Percentiles rank a stretch among this genome's conserved stretches.
Evolutionary conservation across 495 filamentous ascomycete species (phyloP).

Genomic region (Hypoxylon lienhwacheense): DNA sequence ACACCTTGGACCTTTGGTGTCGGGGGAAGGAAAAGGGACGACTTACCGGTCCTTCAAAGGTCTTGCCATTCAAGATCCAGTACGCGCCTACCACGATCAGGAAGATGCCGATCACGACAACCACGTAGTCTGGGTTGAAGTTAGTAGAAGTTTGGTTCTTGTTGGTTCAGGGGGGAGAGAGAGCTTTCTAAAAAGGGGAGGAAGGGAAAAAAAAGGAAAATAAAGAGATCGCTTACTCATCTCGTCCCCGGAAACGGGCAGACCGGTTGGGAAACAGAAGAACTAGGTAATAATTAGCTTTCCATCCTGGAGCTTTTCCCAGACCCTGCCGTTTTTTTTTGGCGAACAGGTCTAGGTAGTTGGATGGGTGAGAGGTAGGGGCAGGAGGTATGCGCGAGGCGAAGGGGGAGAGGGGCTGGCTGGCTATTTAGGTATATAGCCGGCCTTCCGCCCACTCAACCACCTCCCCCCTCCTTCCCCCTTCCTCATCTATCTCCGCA

Average conservation of each 20-base stretch:
- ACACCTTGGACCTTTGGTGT: too few species aligned
- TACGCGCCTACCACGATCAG: conserved; percentile 34
- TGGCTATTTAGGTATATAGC: too few species aligned
- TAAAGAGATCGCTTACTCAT: conserved; percentile 33
- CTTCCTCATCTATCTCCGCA: not conserved
- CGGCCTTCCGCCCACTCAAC: too few species aligned
- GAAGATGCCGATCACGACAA: conserved; percentile 43
- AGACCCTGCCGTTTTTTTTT: too few species aligned
- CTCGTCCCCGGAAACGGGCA: conserved; percentile 34
- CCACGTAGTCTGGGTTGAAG: conserved; percentile 35
- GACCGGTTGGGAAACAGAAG: conserved; percentile 39
- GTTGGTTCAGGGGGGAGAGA: not conserved
- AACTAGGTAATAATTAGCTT: conserved; percentile 29
- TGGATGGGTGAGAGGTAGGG: too few species aligned
- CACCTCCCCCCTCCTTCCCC: not conserved
- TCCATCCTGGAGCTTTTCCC: too few species aligned
- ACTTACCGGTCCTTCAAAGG: conserved; percentile 41
- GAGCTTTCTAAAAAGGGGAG: not conserved
- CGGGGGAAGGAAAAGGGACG: not conserved
- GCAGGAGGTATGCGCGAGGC: too few species aligned
- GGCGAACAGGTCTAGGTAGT: too few species aligned
- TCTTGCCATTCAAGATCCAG: conserved; percentile 35
- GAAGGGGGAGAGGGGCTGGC: too few species aligned
- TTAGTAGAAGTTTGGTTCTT: conserved; percentile 7
- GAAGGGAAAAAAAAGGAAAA: not conserved